Conservation (phyloP, 192 early-diverging fungal species). For the Chytriomyces sp. region DNA sequence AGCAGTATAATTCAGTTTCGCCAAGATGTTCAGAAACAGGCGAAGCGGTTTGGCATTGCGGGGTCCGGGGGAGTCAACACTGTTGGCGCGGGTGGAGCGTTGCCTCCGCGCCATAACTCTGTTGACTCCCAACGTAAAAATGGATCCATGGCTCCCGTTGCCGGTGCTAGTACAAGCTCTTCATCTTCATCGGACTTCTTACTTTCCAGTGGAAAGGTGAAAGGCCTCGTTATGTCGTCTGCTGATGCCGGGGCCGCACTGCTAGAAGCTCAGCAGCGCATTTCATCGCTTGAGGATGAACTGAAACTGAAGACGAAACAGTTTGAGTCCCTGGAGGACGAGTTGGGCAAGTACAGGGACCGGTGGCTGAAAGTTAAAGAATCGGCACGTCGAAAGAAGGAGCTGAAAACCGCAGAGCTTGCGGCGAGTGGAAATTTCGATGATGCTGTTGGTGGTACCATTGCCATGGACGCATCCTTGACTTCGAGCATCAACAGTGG, state of each 20-base stretch:
- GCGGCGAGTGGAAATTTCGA: not conserved
- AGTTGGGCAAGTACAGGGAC: constrained; percentile 71
- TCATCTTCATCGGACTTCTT: not conserved
- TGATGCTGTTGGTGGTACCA: not conserved
- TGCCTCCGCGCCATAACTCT: not conserved
- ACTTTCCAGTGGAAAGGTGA: not conserved
- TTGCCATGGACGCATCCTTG: not conserved
- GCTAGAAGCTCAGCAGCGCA: constrained; percentile 23
- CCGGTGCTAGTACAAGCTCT: not conserved
- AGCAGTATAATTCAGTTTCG: constrained; percentile 69
- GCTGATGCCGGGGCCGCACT: not conserved
- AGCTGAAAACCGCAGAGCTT: constrained; percentile 27
- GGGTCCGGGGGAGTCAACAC: not conserved
- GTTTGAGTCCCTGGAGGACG: constrained; percentile 49
- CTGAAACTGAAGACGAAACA: constrained; percentile 47
- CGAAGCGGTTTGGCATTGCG: constrained; percentile 11
- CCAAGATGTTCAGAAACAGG: constrained; percentile 59
- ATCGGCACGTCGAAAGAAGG: constrained; percentile 62
- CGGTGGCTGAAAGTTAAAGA: constrained; percentile 82
- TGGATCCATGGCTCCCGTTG: too few relatives aligned
- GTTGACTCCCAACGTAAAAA: not conserved
- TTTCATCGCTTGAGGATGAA: constrained; percentile 66
- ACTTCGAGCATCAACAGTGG: too few relatives aligned
- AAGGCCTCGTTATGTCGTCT: not conserved
- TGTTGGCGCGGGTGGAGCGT: not conserved